Evolutionary conservation across 345 rosid species (phyloP).

Genomic region (Pistacia vera): DNA sequence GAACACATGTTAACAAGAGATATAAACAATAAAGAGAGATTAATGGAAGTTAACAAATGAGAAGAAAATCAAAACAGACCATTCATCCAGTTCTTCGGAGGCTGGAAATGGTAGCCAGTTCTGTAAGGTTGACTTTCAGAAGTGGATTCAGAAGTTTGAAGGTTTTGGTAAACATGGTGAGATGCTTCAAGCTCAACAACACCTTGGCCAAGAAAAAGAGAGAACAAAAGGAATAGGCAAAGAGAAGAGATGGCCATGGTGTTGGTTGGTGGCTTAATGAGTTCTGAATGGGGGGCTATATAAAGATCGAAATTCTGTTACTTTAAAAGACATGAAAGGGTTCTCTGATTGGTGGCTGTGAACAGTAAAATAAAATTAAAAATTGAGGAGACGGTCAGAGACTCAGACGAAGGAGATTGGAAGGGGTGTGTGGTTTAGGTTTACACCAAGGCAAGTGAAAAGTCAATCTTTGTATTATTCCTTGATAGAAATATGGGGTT

Average conservation of each 20-base stretch:
- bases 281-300: not conserved
- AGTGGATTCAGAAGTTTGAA: constrained; percentile 29
- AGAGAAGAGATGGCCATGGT: constrained; percentile 19
- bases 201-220: constrained; percentile 43
- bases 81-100: constrained; percentile 79
- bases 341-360: too few species aligned
- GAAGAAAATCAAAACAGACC: constrained; percentile 22
- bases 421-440: not conserved
- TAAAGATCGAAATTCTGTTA: not conserved
- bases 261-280: too few species aligned
- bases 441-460: not conserved
- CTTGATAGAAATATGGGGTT: too few species aligned
- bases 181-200: constrained; percentile 52
- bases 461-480: not conserved
- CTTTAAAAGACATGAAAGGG: too few species aligned
- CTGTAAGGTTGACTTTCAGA: constrained; percentile 52
- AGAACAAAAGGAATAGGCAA: constrained; percentile 32
- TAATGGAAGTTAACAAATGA: not conserved
- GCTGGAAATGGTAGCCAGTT: constrained; percentile 73
- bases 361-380: too few species aligned
- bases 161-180: constrained; percentile 37
- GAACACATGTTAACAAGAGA: constrained; percentile 15
- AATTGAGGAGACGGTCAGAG: not conserved
- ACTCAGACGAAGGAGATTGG: not conserved
- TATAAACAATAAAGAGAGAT: not conserved